phyloP scores from a whole-genome alignment of 2,329 filamentous ascomycete genomes.

The Aspergillus pseudoglaucus region DNA sequence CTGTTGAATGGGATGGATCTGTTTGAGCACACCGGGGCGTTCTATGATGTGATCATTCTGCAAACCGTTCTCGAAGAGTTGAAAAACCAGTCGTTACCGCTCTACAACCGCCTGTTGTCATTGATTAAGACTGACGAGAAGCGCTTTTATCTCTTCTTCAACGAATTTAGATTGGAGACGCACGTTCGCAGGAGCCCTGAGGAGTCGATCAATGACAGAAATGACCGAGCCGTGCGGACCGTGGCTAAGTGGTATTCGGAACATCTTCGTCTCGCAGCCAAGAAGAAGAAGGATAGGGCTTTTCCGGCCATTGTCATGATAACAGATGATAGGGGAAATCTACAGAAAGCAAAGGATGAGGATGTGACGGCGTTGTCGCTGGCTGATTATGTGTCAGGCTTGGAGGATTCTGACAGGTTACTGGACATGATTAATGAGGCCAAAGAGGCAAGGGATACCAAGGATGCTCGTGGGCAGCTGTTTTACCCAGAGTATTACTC shows the following conservation, averaged over 20 bases:
- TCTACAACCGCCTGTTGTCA: slow-evolving; percentile 88
- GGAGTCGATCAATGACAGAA: slow-evolving; percentile 92
- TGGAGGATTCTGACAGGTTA: slow-evolving; percentile 77
- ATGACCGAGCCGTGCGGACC: slow-evolving; percentile 81
- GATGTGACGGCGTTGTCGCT: slow-evolving; percentile 61
- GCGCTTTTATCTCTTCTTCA: slow-evolving; percentile 98
- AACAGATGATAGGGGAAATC: slow-evolving; percentile 83
- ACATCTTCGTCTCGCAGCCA: slow-evolving; percentile 62
- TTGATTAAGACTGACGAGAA: slow-evolving; percentile 95
- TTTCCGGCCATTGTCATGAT: slow-evolving; percentile 82
- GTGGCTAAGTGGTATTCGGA: slow-evolving; percentile 86
- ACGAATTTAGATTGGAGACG: slow-evolving; percentile 92
- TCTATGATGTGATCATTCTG: slow-evolving; percentile 93
- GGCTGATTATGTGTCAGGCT: slow-evolving; percentile 70
- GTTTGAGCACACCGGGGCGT: slow-evolving; percentile 84
- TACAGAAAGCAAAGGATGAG: slow-evolving; percentile 73
- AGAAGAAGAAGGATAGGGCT: slow-evolving; percentile 46
- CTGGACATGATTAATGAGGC: slow-evolving; percentile 89
- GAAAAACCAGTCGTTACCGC: slow-evolving; percentile 82
- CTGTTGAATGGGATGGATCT: slow-evolving; percentile 94
- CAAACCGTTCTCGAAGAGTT: slow-evolving; percentile 96
- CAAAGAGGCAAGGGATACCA: slow-evolving; percentile 59
- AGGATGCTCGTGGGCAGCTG: slow-evolving; percentile 60
- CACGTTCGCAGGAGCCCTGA: slow-evolving; percentile 67
- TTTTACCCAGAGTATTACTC: slow-evolving; percentile 87